Base-by-base conservation (phyloP, 345 rosid genomes). In the Capsella bursapastoris region DNA sequence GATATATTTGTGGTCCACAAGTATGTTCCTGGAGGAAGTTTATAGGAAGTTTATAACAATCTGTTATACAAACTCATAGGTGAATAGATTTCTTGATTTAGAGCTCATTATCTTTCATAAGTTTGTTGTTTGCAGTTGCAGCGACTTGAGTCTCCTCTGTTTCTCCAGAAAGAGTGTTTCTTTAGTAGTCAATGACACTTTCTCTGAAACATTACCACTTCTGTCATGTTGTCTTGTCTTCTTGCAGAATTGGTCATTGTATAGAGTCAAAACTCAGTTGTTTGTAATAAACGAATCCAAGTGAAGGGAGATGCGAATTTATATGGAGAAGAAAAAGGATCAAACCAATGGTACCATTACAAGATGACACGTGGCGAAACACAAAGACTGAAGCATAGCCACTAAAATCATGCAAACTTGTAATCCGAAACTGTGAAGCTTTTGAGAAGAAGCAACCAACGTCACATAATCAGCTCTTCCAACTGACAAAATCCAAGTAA, bases 351-450 rank as follows among this genome's bases (percentile, higher is more conserved):
- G 51, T 64, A 76, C 75, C 81, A 71, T 64, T 70, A 49, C 38
- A 57, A 64, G 3, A 71, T 57, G 80, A 70, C 80, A 79, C 82
- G 85, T 82, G 85, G 51, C 65, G 2, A 4, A 56, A 58, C 70
- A 57, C 55, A 55, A 66, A 66, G 70, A 66, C 66, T 58, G 45
- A 56, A 63, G 55, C 71, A 77, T 56, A 83, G 75, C 86, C 86
- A 83, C 86, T 74, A 78, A 78, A 60, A 63, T 53, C 65, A 49
- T 61, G 45, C 35, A 65, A 59, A 63, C 63, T 56, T 70, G 80
- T 68, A 74, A 84, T 84, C 87, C 87, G 9, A 64, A 73, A 18
- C 66, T 55, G 29, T 55, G 63, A 49, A 48, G 51, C 56, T 57
- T 69, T 57, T 57, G 64, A 16, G 73, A 56, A 29, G 56, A 45